Base-by-base conservation (phyloP, 345 rosid species). In the Carallia pectinifolia region DNA sequence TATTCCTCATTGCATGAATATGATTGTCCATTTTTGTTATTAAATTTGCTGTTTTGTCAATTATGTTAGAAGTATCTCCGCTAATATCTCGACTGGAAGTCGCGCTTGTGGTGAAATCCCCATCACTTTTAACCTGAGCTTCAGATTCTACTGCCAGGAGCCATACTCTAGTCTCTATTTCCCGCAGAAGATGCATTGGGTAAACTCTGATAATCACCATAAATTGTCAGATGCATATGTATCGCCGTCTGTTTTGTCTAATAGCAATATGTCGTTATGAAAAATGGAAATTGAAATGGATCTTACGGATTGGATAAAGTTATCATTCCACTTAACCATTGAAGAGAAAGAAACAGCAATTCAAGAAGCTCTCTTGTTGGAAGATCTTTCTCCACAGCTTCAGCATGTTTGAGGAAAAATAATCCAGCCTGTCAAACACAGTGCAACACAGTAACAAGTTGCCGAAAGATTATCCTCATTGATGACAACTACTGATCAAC, bases 131-230 rank as follows among this genome's bases (percentile, higher is more conserved):
- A 76, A 76, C 72, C 77, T 92, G 91, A 72, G 92, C 93, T 82
- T 95, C 99, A 58, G 99, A 90, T 86, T 92, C 98, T 48, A 95
- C 98, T 30, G 98, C 99, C 81, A 95, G 81, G 30, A 95, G 89
- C 99, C 99, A 92, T 74, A 89, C 98, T 77, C 92, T 86, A 62
- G 97, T 92, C 90, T 95, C 99, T 72, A 92, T 92, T 82, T 95
- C 99, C 76, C 97, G 88, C 56, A 95, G 81, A 78, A 92, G 93
- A 83, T 89, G 84, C 85, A 95, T 75, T n/a, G 92, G 96, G 82
- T 85, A 92, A 76, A 89, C 98, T 74, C 98, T 92, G 87, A 77
- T 31, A 74, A 76, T 64, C 61, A 76, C 36, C n/a, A 62, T 15
- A 67, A 4, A 64, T 44, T 53, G 78, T 85, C 62, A 84, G 76